Evolutionary conservation across 2,329 filamentous ascomycete genomes (phyloP).

Genomic region (Paracamarosporium sp.): DNA sequence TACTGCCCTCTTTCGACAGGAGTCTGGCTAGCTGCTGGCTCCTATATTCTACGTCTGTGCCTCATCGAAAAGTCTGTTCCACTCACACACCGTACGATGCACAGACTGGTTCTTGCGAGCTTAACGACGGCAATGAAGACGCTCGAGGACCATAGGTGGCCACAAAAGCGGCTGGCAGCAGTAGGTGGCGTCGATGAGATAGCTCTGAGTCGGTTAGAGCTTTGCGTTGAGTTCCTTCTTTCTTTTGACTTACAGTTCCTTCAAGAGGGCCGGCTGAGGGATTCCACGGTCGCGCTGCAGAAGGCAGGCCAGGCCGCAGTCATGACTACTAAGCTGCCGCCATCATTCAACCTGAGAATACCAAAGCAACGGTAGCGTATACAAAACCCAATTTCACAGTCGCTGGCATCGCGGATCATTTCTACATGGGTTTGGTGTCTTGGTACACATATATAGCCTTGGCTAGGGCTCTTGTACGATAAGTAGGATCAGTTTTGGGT

Average conservation of each 20-base stretch:
- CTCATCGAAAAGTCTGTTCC: conserved; percentile 76
- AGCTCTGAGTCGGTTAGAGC: conserved; percentile 84
- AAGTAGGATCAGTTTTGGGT: not conserved
- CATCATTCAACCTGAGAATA: conserved; percentile 42
- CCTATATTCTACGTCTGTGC: conserved; percentile 85
- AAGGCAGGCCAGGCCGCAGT: conserved; percentile 48
- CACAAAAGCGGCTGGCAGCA: conserved; percentile 81
- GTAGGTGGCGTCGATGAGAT: conserved; percentile 86
- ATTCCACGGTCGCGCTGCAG: conserved; percentile 44
- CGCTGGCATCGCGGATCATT: not conserved
- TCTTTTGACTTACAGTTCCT: conserved; percentile 50
- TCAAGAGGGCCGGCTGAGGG: conserved; percentile 40
- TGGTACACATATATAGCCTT: conserved; percentile 3
- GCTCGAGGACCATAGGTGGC: conserved; percentile 89
- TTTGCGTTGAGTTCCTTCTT: conserved; percentile 66
- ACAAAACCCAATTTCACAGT: conserved; percentile 12
- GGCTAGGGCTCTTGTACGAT: conserved; percentile 11
- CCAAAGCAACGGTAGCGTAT: conserved; percentile 22
- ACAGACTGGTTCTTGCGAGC: conserved; percentile 83
- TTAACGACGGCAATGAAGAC: conserved; percentile 92
- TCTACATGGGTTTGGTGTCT: conserved; percentile 3
- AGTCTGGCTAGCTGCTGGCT: conserved; percentile 87
- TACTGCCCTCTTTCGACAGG: conserved; percentile 94
- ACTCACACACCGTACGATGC: conserved; percentile 83
- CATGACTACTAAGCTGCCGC: conserved; percentile 39